Percentiles rank a stretch among this genome's conserved stretches.
phyloP scores from a whole-genome alignment of 371 early-diverging fungal genomes.

The Homolaphlyctis polyrhiza region DNA sequence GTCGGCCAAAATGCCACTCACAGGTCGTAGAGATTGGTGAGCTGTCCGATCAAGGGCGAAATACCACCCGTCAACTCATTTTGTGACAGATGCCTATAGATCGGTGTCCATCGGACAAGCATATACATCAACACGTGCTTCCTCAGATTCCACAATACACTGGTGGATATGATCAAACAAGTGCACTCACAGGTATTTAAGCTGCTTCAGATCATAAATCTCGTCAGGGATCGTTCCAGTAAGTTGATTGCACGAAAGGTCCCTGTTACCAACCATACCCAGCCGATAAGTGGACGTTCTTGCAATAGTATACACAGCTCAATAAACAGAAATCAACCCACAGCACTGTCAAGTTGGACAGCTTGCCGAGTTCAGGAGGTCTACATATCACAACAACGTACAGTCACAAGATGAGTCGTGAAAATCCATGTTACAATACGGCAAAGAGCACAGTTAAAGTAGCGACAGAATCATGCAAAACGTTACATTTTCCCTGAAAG shows the following conservation, averaged over 20 bases:
- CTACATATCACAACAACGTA: slow-evolving; percentile 3
- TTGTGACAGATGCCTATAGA: background rate
- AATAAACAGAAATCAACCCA: slow-evolving; percentile 1
- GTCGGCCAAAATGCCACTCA: no score
- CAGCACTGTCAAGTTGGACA: slow-evolving; percentile 10
- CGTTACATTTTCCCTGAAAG: no score
- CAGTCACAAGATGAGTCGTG: no score
- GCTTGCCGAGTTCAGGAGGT: slow-evolving; percentile 12
- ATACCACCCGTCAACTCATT: background rate
- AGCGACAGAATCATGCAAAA: no score
- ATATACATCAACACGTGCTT: background rate
- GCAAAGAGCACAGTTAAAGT: no score
- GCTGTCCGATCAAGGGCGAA: background rate
- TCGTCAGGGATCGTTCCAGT: slow-evolving; percentile 11
- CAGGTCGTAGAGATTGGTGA: background rate
- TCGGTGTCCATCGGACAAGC: no score
- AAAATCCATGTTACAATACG: no score
- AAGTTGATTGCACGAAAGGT: background rate
- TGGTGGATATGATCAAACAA: background rate
- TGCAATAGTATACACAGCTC: no score
- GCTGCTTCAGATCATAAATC: background rate
- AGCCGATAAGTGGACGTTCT: no score
- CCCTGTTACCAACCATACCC: no score
- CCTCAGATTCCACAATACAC: background rate
- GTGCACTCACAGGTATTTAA: background rate